Evolutionary conservation across 768 basidiomycete genomes (phyloP), one percentile per base, ranked within the genome.

Genomic region (Lactifluus subvellereus): DNA sequence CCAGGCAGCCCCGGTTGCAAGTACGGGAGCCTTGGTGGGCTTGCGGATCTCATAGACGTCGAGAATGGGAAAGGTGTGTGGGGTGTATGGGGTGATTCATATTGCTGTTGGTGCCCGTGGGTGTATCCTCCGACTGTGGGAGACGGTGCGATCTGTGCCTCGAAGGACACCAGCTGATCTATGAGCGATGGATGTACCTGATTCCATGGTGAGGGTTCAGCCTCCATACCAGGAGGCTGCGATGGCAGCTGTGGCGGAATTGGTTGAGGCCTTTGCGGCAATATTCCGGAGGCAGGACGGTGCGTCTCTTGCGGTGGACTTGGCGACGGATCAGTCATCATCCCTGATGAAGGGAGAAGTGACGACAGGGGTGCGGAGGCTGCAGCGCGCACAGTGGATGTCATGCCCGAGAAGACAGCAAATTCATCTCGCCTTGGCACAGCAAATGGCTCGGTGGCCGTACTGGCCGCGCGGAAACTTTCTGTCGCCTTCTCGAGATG

Each of bases 361-460:
- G 35, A 66, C 67, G 6, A 76, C 60, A 1, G 20, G 16, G 60
- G 47, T 13, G 52, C 6, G 5, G 60, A 61, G 48, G 70, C 69
- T 60, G 81, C 83, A 0, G 82, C 84, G 9, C 77, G 75, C 27
- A 89, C 76, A 0, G 82, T 87, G 63, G 87, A 82, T 10, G 84
- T 88, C 68, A 84, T 82, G n/a, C 89, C 89, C 54, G 87, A 83
- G 71, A 90, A 90, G 30, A 90, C 87, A 6, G 83, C 81, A 27
- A 91, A 73, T 69, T 89, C 88, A 70, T 90, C 88, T 59, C 84
- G 80, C 13, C 74, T 65, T 0, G 84, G 81, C 9, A 80, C 76
- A 22, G 78, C 75, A 72, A 89, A 88, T 33, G 87, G 86, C 72
- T 87, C 84, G 66, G 78, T 79, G 81, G 66, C 77, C 74, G 67